Percentiles rank a stretch among this genome's conserved stretches.
Conservation (phyloP, 331 rosid species). For the Stylosanthes scabra region DNA sequence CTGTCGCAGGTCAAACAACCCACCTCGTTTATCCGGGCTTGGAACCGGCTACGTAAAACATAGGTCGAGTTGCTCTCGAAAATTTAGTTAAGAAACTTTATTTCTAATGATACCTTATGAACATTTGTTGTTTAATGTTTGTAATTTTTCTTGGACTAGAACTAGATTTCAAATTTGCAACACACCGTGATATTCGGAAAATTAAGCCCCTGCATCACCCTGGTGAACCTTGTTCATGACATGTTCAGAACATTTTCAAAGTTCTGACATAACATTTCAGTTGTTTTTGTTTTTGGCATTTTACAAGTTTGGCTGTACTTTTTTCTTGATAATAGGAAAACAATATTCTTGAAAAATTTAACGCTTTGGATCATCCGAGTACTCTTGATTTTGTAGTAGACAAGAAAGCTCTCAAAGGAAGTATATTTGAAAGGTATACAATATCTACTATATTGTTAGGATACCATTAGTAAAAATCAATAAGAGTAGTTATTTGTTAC, state of each 20-base stretch:
- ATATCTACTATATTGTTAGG: no score
- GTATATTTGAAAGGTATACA: no score
- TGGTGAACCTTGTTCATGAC: background rate
- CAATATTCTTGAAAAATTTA: conserved; percentile 65
- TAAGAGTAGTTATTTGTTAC: no score
- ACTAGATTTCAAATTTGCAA: conserved; percentile 17
- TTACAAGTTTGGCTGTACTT: conserved; percentile 23
- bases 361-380: conserved; percentile 55
- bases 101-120: conserved; percentile 8
- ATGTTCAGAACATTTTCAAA: background rate
- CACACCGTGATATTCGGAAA: conserved; percentile 2
- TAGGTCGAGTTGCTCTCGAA: background rate
- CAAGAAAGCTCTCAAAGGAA: conserved; percentile 1
- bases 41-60: no score
- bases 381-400: conserved; percentile 53
- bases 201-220: conserved; percentile 27
- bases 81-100: background rate
- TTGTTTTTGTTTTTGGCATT: conserved; percentile 7
- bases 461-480: no score
- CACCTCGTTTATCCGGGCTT: no score
- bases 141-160: conserved; percentile 5
- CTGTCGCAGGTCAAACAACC: no score
- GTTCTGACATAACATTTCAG: background rate
- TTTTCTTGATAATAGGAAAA: conserved; percentile 51
- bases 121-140: background rate